Base-by-base conservation (phyloP, 306 rosid genomes). In the Crataegus laevigata region DNA sequence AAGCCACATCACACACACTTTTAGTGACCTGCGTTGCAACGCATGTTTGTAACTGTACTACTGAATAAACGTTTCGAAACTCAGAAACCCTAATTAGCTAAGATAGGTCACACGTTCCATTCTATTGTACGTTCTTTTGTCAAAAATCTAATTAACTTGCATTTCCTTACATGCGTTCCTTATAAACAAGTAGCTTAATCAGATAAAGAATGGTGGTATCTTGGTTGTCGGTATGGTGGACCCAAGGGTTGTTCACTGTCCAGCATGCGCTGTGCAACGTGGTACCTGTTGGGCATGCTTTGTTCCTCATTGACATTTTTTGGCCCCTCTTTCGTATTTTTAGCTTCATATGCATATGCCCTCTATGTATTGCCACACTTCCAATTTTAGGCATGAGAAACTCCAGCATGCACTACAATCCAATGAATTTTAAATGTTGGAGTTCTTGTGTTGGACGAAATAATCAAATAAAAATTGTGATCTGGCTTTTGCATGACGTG, bases 201-300 rank as follows among this genome's bases (percentile, higher is more conserved):
- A 15, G 8, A 50, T 47, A 15, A 47, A 47, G 21, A 47, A 15
- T 47, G 54, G 8, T 47, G 54, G 54, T 15, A 47, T 47, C 34
- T 67, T 50, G 52, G 78, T 78, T 78, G 82, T 77, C 75, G 74
- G 58, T 80, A 75, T 69, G 75, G 96, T 93, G 98, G 98, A 90
- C 82, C 98, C 89, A 43, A 66, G 81, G 79, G 75, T 75, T 61
- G 69, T 61, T 25, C 21, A 60, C 69, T 89, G 97, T 90, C 97
- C 87, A 86, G 97, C 98, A 89, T 88, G 97, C 96, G 89, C 73
- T 80, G 82, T 80, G 82, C 66, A 57, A 67, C 84, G 76, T 91
- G 88, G 84, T 88, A 79, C 84, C 54, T 82, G 80, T 84, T 88
- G 34, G 82, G 84, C 96, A 89, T 86, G 97, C 96, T 91, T 85